phyloP scores from a whole-genome alignment of 768 basidiomycete genomes.

The Termitomyces heimii region DNA sequence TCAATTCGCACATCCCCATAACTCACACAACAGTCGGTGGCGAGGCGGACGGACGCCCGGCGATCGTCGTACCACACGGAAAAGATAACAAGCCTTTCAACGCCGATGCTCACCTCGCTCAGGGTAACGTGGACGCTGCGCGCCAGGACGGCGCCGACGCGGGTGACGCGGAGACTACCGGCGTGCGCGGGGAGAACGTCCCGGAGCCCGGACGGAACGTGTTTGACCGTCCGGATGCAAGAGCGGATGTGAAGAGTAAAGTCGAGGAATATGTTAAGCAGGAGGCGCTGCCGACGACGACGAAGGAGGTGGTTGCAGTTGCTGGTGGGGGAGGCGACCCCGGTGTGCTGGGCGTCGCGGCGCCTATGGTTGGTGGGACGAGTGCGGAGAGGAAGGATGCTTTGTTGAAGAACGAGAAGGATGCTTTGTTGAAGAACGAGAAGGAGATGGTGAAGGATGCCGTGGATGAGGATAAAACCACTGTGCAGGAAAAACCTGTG shows the following conservation, averaged over 20 bases:
- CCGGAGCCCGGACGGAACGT: conserved; percentile 73
- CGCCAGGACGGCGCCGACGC: conserved; percentile 5
- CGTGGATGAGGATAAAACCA: neutral
- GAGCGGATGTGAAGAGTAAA: conserved; percentile 36
- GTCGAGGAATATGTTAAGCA: neutral
- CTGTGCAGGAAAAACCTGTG: conserved; percentile 1
- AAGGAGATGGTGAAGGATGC: neutral
- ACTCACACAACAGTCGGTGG: conserved; percentile 45
- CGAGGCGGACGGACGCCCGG: conserved; percentile 45
- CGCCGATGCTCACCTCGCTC: neutral
- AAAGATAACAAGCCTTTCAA: conserved; percentile 22
- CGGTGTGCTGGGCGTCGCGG: conserved; percentile 5
- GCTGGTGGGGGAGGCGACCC: conserved; percentile 7
- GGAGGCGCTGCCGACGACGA: conserved; percentile 8
- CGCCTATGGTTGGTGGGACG: conserved; percentile 10
- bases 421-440: neutral
- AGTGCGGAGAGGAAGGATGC: conserved; percentile 5
- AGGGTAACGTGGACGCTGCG: conserved; percentile 2
- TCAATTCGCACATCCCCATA: conserved; percentile 28
- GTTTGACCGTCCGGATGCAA: conserved; percentile 46
- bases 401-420: neutral
- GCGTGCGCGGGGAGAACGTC: conserved; percentile 39
- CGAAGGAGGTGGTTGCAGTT: conserved; percentile 6
- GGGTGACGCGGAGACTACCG: conserved; percentile 17
- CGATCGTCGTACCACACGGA: conserved; percentile 41